Evolutionary conservation across 345 rosid species (phyloP).

Genomic region (Hibiscus syriacus): DNA sequence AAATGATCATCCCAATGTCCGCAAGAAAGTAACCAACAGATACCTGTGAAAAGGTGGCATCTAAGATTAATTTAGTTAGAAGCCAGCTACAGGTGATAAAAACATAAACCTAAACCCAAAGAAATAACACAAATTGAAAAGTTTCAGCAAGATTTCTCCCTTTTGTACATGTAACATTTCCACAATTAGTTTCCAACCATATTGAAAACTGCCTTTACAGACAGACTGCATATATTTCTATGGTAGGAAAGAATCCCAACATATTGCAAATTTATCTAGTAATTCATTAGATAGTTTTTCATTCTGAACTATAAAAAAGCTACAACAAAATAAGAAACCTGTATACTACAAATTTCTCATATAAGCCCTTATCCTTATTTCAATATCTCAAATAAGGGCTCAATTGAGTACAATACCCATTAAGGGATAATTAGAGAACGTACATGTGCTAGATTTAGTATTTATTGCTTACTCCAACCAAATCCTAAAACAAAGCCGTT

Average conservation of each 20-base stretch:
- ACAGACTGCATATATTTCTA: not conserved
- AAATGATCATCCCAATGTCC: slow-evolving; percentile 50
- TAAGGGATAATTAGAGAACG: no score
- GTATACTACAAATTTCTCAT: no score
- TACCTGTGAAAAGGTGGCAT: slow-evolving; percentile 24
- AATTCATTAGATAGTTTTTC: not conserved
- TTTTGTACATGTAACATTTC: no score
- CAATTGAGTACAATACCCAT: no score
- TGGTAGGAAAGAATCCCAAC: not conserved
- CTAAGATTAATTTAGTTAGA: not conserved
- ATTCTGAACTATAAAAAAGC: not conserved
- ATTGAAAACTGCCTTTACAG: not conserved
- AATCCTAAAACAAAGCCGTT: no score
- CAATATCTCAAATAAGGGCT: no score
- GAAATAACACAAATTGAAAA: not conserved
- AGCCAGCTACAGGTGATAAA: not conserved
- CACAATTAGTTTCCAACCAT: not conserved
- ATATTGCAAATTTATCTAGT: not conserved
- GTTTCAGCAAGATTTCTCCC: not conserved
- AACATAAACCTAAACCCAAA: not conserved
- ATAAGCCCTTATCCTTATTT: no score
- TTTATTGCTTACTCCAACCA: no score
- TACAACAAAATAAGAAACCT: no score
- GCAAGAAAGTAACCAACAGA: slow-evolving; percentile 55
- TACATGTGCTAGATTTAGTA: no score